phyloP scores from a whole-genome alignment of 805 yeast species.

The Lipomyces oligophaga region DNA sequence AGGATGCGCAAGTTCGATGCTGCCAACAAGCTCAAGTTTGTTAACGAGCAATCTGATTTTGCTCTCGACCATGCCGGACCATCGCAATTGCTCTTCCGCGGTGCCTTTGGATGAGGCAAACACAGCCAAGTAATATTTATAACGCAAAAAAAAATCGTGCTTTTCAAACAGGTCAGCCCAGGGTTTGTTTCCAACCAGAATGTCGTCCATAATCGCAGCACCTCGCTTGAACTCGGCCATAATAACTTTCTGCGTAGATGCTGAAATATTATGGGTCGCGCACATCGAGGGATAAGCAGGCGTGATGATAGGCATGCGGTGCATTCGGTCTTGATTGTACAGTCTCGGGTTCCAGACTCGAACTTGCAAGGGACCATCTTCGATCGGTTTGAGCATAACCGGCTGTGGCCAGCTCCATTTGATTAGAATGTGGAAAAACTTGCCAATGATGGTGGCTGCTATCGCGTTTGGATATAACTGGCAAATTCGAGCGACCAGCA shows the following conservation, averaged over 20 bases:
- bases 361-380: slow-evolving; percentile 95
- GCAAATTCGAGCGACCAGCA: slow-evolving; percentile 96
- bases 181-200: slow-evolving; percentile 54
- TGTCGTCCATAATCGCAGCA: slow-evolving; percentile 61
- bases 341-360: slow-evolving; percentile 95
- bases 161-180: slow-evolving; percentile 77
- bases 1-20: slow-evolving; percentile 84
- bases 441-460: slow-evolving; percentile 82
- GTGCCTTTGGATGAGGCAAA: slow-evolving; percentile 70
- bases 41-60: slow-evolving; percentile 75
- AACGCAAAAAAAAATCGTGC: slow-evolving; percentile 76
- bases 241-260: slow-evolving; percentile 80
- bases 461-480: slow-evolving; percentile 96
- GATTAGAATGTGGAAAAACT: slow-evolving; percentile 78
- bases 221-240: slow-evolving; percentile 79
- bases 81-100: slow-evolving; percentile 78
- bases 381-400: slow-evolving; percentile 84
- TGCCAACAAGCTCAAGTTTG: slow-evolving; percentile 73
- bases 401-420: slow-evolving; percentile 99
- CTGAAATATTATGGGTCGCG: slow-evolving; percentile 93
- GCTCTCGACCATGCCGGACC: slow-evolving; percentile 93
- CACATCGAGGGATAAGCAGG: slow-evolving; percentile 99
- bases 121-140: slow-evolving; percentile 81
- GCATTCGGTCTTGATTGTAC: slow-evolving; percentile 83
- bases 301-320: slow-evolving; percentile 95